Percentiles rank a stretch among this genome's conserved stretches.
Evolutionary conservation across 352 stramenopile genomes (phyloP).

Genomic region (Phytophthora citricola): DNA sequence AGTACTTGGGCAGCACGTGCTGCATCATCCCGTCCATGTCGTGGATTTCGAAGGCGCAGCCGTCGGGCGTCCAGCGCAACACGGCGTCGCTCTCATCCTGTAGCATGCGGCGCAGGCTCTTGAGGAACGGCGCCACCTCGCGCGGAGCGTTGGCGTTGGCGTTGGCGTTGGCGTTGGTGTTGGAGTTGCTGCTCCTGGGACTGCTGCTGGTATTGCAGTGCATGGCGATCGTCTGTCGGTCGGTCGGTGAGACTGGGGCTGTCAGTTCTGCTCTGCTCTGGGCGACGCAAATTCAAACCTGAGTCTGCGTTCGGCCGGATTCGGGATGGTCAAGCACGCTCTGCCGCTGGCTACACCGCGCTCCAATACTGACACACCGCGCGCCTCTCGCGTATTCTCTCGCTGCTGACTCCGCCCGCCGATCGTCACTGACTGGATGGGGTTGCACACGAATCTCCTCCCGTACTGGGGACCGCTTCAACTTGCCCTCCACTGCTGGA

Average conservation of each 20-base stretch:
- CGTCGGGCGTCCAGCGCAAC: conserved; percentile 71
- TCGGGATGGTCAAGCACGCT: conserved; percentile 18
- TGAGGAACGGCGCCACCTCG: conserved; percentile 73
- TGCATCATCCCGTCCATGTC: conserved; percentile 86
- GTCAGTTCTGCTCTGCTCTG: conserved; percentile 24
- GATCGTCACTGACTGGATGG: conserved; percentile 37
- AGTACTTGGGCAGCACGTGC: conserved; percentile 92
- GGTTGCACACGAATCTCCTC: conserved; percentile 29
- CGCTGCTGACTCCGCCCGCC: conserved; percentile 19
- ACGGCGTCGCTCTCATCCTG: conserved; percentile 59
- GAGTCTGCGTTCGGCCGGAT: conserved; percentile 15
- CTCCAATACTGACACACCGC: conserved; percentile 18
- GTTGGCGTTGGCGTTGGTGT: not conserved
- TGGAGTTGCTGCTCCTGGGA: conserved; percentile 1
- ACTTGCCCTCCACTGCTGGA: conserved; percentile 17
- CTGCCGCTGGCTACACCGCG: conserved; percentile 30
- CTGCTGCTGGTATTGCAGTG: conserved; percentile 23
- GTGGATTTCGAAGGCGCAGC: conserved; percentile 74
- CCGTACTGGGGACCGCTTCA: conserved; percentile 33
- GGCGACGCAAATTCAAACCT: conserved; percentile 45
- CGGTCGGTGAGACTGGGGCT: conserved; percentile 5
- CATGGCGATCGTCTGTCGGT: conserved; percentile 16
- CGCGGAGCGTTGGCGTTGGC: conserved; percentile 18
- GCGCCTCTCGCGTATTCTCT: conserved; percentile 38
- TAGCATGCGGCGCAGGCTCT: conserved; percentile 71